Percentiles rank a stretch among this genome's conserved stretches.
Conservation (phyloP, 1,284 basidiomycete genomes). For the Irpex sp. region DNA sequence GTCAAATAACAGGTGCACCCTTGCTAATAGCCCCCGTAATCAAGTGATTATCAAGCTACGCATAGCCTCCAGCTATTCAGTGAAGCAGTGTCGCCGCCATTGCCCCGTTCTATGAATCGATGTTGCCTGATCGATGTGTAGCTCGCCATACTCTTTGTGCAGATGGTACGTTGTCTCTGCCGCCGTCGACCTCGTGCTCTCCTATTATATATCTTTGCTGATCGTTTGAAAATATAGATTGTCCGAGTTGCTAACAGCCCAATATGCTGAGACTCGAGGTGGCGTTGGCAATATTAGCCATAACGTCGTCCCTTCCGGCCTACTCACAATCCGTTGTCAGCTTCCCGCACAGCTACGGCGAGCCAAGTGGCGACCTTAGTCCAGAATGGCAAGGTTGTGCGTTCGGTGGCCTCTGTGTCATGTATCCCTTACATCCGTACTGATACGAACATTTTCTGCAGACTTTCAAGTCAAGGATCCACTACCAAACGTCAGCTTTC, state of each 20-base stretch:
- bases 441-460: constrained; percentile 2
- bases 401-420: not conserved
- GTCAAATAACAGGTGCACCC: too few relatives aligned
- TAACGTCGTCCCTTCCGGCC: not conserved
- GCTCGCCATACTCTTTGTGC: too few relatives aligned
- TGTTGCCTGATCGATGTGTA: too few relatives aligned
- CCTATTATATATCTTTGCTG: too few relatives aligned
- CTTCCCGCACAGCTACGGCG: not conserved
- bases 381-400: constrained; percentile 1
- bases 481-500: constrained; percentile 61
- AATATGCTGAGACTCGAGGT: too few relatives aligned
- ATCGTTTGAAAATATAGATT: too few relatives aligned
- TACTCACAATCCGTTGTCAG: not conserved
- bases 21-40: too few relatives aligned
- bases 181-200: too few relatives aligned
- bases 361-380: not conserved
- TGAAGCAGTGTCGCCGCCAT: not conserved
- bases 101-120: not conserved
- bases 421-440: not conserved
- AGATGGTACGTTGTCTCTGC: not conserved
- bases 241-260: too few relatives aligned
- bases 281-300: too few relatives aligned
- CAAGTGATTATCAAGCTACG: too few relatives aligned
- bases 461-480: constrained; percentile 22
- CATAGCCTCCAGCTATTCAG: too few relatives aligned